phyloP scores from a whole-genome alignment of 164 flowering plant genomes.

The Liriodendron chinense region DNA sequence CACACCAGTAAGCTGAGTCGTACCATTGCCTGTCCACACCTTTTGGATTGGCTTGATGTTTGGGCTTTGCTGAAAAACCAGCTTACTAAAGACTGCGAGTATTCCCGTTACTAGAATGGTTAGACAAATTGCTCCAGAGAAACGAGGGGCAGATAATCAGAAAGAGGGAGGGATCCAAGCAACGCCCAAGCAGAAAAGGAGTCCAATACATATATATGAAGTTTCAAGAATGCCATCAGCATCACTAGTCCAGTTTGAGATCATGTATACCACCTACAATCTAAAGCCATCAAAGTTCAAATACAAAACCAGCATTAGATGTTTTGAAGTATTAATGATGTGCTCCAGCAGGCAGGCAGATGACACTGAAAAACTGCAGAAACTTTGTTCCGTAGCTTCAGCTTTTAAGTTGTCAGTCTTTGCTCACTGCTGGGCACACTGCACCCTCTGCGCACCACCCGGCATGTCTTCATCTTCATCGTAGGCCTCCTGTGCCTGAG shows the following conservation, averaged over 20 bases:
- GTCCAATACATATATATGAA: not conserved
- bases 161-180: not conserved
- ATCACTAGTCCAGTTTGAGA: too few relatives aligned
- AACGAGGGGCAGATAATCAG: not conserved
- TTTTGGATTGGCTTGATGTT: too few relatives aligned
- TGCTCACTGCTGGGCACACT: conserved; percentile 77
- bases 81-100: too few relatives aligned
- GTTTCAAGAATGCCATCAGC: not conserved
- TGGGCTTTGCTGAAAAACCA: too few relatives aligned
- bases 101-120: not conserved
- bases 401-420: not conserved
- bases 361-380: too few relatives aligned
- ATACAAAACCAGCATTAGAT: too few relatives aligned
- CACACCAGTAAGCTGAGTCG: too few relatives aligned
- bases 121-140: not conserved
- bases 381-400: too few relatives aligned
- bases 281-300: too few relatives aligned
- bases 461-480: conserved; percentile 66
- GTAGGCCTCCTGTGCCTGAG: conserved; percentile 61
- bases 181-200: too few relatives aligned
- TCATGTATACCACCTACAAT: too few relatives aligned
- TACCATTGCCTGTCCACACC: too few relatives aligned
- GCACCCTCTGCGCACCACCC: conserved; percentile 71
- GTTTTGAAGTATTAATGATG: not conserved
- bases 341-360: not conserved